Percentiles rank a stretch among this genome's conserved stretches.
Evolutionary conservation across 2,329 filamentous ascomycete species (phyloP).

Genomic region (Thermoascus crustaceus): DNA sequence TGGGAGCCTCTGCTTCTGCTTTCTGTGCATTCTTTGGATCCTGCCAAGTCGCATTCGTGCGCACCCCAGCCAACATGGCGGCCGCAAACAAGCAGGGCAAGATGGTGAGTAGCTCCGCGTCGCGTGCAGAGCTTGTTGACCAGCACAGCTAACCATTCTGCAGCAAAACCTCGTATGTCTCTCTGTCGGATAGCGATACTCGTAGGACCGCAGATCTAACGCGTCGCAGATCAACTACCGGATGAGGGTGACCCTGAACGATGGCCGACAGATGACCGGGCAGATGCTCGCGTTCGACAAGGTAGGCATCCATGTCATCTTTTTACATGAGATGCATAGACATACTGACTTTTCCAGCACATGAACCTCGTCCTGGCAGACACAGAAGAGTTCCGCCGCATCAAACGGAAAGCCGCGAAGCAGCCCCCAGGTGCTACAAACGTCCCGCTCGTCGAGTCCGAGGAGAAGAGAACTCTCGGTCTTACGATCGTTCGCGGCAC

Average conservation of each 20-base stretch:
- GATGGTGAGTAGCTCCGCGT: slow-evolving; percentile 66
- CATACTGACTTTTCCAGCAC: slow-evolving; percentile 51
- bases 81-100: slow-evolving; percentile 91
- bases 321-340: neutral
- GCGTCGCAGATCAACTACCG: slow-evolving; percentile 88
- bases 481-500: slow-evolving; percentile 90
- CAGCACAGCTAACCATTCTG: slow-evolving; percentile 49
- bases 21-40: slow-evolving; percentile 19
- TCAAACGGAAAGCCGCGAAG: slow-evolving; percentile 77
- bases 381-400: slow-evolving; percentile 92
- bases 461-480: slow-evolving; percentile 96
- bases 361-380: slow-evolving; percentile 99
- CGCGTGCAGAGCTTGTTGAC: slow-evolving; percentile 41
- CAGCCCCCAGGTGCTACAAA: slow-evolving; percentile 48
- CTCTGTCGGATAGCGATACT: slow-evolving; percentile 1
- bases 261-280: slow-evolving; percentile 91
- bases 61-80: slow-evolving; percentile 45
- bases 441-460: slow-evolving; percentile 66
- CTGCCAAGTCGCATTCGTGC: slow-evolving; percentile 40
- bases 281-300: slow-evolving; percentile 99
- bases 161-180: slow-evolving; percentile 58
- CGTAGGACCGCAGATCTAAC: slow-evolving; percentile 6
- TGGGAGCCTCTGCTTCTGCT: slow-evolving; percentile 3
- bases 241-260: slow-evolving; percentile 92
- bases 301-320: slow-evolving; percentile 43